These are phyloP conservation scores for Paecilomyces variotii DNA, from an alignment of 2,329 filamentous ascomycete species.

Conservation along the genomic window DNA sequence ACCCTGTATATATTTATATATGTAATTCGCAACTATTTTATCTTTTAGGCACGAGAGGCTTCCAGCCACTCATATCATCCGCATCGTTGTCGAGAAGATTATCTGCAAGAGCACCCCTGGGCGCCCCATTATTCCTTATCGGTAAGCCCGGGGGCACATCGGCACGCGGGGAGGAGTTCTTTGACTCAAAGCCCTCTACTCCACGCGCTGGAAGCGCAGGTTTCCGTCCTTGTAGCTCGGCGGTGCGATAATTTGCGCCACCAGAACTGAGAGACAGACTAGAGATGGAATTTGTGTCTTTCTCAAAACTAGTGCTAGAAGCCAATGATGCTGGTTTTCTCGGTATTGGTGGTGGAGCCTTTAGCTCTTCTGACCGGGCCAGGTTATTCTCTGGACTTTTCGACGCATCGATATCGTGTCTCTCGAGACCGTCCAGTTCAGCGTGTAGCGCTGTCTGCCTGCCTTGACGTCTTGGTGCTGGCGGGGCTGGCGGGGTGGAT, in stretches of 20 bases:
- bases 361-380: conserved; percentile 13
- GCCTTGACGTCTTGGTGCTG: conserved; percentile 16
- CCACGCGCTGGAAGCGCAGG: not conserved
- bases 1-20: not conserved
- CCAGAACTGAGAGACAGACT: not conserved
- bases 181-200: not conserved
- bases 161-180: not conserved
- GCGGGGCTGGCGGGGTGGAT: conserved; percentile 10
- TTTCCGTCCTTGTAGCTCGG: not conserved
- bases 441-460: conserved; percentile 2
- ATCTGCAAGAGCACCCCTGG: not conserved
- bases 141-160: not conserved
- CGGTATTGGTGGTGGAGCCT: conserved; percentile 49
- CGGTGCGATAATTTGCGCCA: not conserved
- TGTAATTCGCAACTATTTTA: not conserved
- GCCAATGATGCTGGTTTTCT: conserved; percentile 49
- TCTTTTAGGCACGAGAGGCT: conserved; percentile 20
- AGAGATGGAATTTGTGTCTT: not conserved
- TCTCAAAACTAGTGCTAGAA: conserved; percentile 5
- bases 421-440: not conserved
- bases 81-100: conserved; percentile 17
- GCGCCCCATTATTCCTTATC: not conserved
- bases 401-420: not conserved
- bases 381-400: not conserved
- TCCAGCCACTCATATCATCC: conserved; percentile 20